Evolutionary conservation across 2,329 filamentous ascomycete species (phyloP), one percentile per base, ranked within the genome.

Genomic region (Sphaerulina vaccinii): DNA sequence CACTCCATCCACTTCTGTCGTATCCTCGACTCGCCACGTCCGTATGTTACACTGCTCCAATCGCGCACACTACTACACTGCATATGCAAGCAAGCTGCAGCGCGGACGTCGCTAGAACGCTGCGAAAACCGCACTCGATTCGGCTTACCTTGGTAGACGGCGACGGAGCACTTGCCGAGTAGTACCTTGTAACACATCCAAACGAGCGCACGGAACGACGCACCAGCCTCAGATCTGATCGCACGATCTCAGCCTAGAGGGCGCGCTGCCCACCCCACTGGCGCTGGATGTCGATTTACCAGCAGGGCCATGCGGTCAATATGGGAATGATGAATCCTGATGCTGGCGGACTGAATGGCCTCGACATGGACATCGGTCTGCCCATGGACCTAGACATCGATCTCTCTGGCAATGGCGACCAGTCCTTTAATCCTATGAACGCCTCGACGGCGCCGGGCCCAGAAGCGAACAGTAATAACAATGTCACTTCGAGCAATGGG

Each of bases 311-410:
- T 48, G 45, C 55, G 44, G 52, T 53, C 22, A 49, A 57, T 45
- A 56, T 59, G 57, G 58, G 45, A 27, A 51, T 55, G 44, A 48
- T 54, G 43, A 48, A 40, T 22, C 37, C 33, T 35, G 56, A 67
- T 52, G 57, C 65, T 42, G 62, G 65, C 55, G 59, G 75, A 53
- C 67, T 73, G 64, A 69, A 69, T 52, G 68, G 68, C 48, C 62
- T 75, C 47, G 72, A 77, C 62, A 67, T 75, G 53, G 71, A 75
- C 57, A 71, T 73, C 62, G 70, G 73, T 60, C 65, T 77, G 61
- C 67, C 70, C 50, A 73, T 75, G 70, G 75, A 75, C 59, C 66
- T 79, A 55, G 73, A 76, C 55, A 65, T 65, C 52, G 61, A 59
- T 39, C 51, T 60, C 32, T 52, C 53, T 18, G 55, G 46, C 35